Base-by-base conservation (phyloP, 2,329 filamentous ascomycete genomes). In the Westerdykella aurantiaca region DNA sequence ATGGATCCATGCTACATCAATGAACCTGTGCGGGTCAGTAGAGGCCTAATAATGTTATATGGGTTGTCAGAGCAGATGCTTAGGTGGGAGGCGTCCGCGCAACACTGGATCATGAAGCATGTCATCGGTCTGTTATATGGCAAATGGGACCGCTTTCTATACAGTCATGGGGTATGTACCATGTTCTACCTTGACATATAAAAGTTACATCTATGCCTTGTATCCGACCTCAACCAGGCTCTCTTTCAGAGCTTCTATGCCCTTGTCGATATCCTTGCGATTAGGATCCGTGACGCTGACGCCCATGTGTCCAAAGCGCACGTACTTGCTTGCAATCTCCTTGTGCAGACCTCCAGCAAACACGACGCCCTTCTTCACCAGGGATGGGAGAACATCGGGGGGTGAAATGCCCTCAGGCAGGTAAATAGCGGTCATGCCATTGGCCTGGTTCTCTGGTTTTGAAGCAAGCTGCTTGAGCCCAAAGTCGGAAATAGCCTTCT, bases 361-460 rank as follows among this genome's bases (percentile, higher is more conserved):
- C 47, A 98, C 81, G 34, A 98, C 86, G 23, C 89, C 89, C 69
- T 86, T 90, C 73, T 86, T 87, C 50, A 88, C 70, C 50, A 98
- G 74, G 63, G 82, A 89, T 11, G 93, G 90, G 42, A 98, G 77
- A 29, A 98, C 75, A 53, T 95, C 87, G 2, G 89, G 79, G 23
- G 86, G 83, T 56, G 84, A 82, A 42, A 97, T 73, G 34, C 78
- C 83, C 49, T 97, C 88, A 1, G 93, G 93, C 43, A 98, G 78
- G 70, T 93, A 96, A 55, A 98, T 93, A 46, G 93, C 91, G 3
- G 93, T 98, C 93, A 98, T 98, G 59, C 87, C 89, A 68, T 95
- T 91, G 34, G 93, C 89, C 72, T 97, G 91, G 69, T 95, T 86
- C 59, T 91, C 88, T 0, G 86, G 85, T 67, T 91, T 86, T 31